Percentiles rank a stretch among this genome's conserved stretches.
These are phyloP conservation scores for Schizochytrium sp. DNA, from an alignment of 108 stramenopile species.

Conservation along the genomic window DNA sequence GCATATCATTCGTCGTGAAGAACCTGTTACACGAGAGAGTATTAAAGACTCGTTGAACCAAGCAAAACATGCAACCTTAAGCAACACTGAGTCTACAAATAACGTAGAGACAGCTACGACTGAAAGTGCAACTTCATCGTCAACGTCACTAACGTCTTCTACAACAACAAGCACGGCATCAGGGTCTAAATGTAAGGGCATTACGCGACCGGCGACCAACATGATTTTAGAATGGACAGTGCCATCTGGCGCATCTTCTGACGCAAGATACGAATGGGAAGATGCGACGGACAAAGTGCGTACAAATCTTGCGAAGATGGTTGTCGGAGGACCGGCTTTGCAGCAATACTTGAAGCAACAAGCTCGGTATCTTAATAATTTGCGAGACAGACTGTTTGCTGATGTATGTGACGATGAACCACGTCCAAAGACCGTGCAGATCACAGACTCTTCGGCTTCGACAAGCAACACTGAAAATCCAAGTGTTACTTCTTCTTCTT, in stretches of 20 bases:
- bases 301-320: not conserved
- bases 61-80: too few relatives aligned
- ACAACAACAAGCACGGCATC: too few relatives aligned
- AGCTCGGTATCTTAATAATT: not conserved
- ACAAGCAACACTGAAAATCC: too few relatives aligned
- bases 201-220: not conserved
- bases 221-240: not conserved
- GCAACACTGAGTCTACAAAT: too few relatives aligned
- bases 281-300: not conserved
- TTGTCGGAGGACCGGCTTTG: not conserved
- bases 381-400: constrained; percentile 8
- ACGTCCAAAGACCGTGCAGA: not conserved
- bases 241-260: not conserved
- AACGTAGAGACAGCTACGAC: too few relatives aligned
- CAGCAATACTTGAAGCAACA: not conserved
- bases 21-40: not conserved
- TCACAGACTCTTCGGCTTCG: too few relatives aligned
- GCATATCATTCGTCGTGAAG: not conserved
- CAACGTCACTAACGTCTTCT: too few relatives aligned
- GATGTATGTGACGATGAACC: constrained; percentile 47
- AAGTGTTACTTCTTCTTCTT: too few relatives aligned
- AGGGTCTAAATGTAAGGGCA: not conserved
- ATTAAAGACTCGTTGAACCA: too few relatives aligned
- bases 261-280: constrained; percentile 9
- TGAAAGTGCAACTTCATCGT: too few relatives aligned